Percentiles rank a stretch among this genome's conserved stretches.
These are phyloP conservation scores for Cucurbita moschata DNA, from an alignment of 306 rosid genomes.

Conservation along the genomic window DNA sequence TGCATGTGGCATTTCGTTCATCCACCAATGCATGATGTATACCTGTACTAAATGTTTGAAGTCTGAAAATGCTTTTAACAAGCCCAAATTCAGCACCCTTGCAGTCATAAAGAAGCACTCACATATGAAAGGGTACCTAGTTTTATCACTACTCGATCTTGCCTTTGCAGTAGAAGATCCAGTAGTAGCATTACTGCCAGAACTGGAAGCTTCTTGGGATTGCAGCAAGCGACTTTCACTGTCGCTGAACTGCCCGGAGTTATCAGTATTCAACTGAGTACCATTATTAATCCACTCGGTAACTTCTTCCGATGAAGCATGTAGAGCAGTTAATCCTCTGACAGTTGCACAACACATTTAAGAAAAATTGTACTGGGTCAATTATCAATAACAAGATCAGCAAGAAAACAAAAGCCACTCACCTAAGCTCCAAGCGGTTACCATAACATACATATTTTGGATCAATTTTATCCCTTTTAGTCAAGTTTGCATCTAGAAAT, in stretches of 20 bases:
- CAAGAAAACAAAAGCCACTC: constrained; percentile 16
- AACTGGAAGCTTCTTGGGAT: constrained; percentile 86
- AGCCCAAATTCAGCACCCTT: constrained; percentile 88
- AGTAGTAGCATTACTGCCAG: constrained; percentile 40
- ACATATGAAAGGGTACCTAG: constrained; percentile 71
- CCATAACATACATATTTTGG: constrained; percentile 66
- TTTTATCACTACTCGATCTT: constrained; percentile 33
- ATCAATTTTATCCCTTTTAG: constrained; percentile 84
- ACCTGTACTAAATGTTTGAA: constrained; percentile 97
- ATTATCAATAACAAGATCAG: constrained; percentile 8
- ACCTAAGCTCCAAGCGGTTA: constrained; percentile 77
- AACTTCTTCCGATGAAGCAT: constrained; percentile 93
- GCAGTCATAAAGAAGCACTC: constrained; percentile 99
- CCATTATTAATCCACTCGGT: constrained; percentile 59
- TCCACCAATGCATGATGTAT: background rate
- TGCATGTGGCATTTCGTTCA: background rate
- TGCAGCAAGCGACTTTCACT: constrained; percentile 57
- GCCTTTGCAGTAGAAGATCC: constrained; percentile 27
- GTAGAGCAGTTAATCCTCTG: constrained; percentile 93
- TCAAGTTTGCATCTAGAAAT: constrained; percentile 71
- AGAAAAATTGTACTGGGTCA: background rate
- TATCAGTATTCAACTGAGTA: constrained; percentile 23
- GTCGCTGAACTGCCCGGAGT: constrained; percentile 25
- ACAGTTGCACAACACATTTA: constrained; percentile 24
- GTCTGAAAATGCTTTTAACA: constrained; percentile 89